A percentile compares a stretch with the other conserved stretches of the same genome.
Evolutionary conservation across 192 early-diverging fungal genomes (phyloP).

Genomic region (Entomortierella lignicola): DNA sequence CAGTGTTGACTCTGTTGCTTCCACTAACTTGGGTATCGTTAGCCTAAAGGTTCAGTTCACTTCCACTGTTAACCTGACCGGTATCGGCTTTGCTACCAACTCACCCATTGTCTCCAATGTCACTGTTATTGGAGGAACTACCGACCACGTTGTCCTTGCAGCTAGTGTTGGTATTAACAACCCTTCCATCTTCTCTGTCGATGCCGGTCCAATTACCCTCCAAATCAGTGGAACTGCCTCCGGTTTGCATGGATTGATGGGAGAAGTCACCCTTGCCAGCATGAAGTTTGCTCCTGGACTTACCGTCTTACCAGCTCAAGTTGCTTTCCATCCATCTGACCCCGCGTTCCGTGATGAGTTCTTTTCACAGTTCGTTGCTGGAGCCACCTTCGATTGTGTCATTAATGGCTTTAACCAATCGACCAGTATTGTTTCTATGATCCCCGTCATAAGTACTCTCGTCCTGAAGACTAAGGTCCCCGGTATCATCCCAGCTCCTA

Average conservation of each 20-base stretch:
- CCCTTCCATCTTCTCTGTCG: slow-evolving; percentile 42
- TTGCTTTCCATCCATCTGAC: slow-evolving; percentile 27
- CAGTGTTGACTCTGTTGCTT: slow-evolving; percentile 31
- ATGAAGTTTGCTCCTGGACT: slow-evolving; percentile 31
- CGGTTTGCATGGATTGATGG: slow-evolving; percentile 31
- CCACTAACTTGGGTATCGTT: slow-evolving; percentile 36
- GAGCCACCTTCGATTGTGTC: slow-evolving; percentile 30
- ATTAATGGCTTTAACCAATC: slow-evolving; percentile 25
- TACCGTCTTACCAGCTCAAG: slow-evolving; percentile 8
- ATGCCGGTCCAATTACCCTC: slow-evolving; percentile 35
- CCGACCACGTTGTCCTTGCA: slow-evolving; percentile 24
- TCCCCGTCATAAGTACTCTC: slow-evolving; percentile 9
- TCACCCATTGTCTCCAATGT: slow-evolving; percentile 37
- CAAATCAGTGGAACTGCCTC: slow-evolving; percentile 25
- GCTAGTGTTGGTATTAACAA: slow-evolving; percentile 41
- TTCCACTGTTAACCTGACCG: slow-evolving; percentile 30
- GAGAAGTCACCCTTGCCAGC: slow-evolving; percentile 28
- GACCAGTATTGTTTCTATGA: slow-evolving; percentile 21
- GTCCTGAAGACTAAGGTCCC: slow-evolving; percentile 33
- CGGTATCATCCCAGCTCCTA: slow-evolving; percentile 35
- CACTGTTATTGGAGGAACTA: slow-evolving; percentile 22
- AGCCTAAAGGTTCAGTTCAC: slow-evolving; percentile 41
- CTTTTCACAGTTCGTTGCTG: slow-evolving; percentile 35
- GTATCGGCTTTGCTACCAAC: slow-evolving; percentile 29
- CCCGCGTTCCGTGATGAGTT: slow-evolving; percentile 32